phyloP scores from a whole-genome alignment of 1,139 yeast species.

The Kazachstania sp. region DNA sequence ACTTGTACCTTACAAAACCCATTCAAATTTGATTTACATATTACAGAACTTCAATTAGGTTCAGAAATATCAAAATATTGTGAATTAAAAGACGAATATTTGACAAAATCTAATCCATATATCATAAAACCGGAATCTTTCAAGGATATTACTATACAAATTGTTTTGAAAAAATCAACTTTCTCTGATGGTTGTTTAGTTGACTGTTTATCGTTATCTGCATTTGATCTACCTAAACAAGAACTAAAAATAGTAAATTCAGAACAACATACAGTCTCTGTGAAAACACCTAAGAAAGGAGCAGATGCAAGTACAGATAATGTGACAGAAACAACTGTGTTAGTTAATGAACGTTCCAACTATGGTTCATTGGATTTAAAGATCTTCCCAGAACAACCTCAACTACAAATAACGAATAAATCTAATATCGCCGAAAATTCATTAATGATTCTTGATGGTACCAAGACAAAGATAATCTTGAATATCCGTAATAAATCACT shows the following conservation, averaged over 20 bases:
- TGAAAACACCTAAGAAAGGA: not conserved
- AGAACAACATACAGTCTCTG: not conserved
- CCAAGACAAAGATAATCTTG: conserved; percentile 44
- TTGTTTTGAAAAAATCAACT: conserved; percentile 41
- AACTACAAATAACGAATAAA: conserved; percentile 20
- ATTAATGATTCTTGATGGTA: conserved; percentile 70
- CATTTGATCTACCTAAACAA: conserved; percentile 38
- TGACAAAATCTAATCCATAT: conserved; percentile 22
- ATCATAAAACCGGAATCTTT: conserved; percentile 37
- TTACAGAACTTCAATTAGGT: conserved; percentile 44
- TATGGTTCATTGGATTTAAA: conserved; percentile 11
- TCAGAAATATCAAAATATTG: conserved; percentile 31
- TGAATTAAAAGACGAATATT: conserved; percentile 14
- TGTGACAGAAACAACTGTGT: not conserved
- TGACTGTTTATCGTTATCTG: conserved; percentile 39
- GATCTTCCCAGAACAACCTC: conserved; percentile 29
- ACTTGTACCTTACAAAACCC: conserved; percentile 67
- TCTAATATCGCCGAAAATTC: conserved; percentile 19
- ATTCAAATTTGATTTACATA: conserved; percentile 62
- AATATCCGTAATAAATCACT: conserved; percentile 43
- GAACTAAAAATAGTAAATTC: conserved; percentile 15
- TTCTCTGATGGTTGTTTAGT: conserved; percentile 28
- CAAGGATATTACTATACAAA: conserved; percentile 35
- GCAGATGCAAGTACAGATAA: not conserved
- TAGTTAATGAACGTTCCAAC: conserved; percentile 5